These are phyloP conservation scores for Pseudogymnoascus sp. DNA, from an alignment of 2,329 filamentous ascomycete genomes.

Conservation along the genomic window DNA sequence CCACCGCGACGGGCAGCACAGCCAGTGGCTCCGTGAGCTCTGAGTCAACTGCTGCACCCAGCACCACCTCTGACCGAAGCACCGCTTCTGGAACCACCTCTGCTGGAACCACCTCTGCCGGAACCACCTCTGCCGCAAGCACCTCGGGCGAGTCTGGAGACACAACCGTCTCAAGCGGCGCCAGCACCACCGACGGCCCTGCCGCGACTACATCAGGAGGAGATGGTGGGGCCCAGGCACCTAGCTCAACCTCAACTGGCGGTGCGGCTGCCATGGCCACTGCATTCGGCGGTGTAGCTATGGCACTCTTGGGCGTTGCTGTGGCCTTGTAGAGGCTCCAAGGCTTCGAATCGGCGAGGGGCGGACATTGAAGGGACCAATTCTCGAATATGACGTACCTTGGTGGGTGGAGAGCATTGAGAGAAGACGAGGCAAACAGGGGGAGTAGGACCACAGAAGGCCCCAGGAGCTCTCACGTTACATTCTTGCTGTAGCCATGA, in stretches of 20 bases:
- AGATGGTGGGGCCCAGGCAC: background rate
- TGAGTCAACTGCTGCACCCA: background rate
- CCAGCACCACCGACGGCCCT: background rate
- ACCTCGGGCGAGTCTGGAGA: background rate
- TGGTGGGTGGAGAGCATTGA: background rate
- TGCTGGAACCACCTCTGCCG: background rate
- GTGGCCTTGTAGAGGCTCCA: background rate
- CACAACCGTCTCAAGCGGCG: background rate
- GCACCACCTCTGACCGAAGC: background rate
- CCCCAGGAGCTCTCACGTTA: background rate
- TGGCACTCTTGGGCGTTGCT: slow-evolving; percentile 1
- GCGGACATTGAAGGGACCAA: background rate
- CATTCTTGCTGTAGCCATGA: background rate
- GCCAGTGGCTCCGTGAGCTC: background rate
- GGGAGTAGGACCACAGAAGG: background rate
- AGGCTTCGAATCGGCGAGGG: background rate
- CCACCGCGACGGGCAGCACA: background rate
- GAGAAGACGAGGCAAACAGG: background rate
- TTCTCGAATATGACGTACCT: background rate
- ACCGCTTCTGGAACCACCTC: background rate
- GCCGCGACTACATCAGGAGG: background rate
- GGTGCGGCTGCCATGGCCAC: slow-evolving; percentile 2
- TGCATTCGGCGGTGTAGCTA: background rate
- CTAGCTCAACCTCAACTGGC: background rate
- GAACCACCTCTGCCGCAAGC: background rate